Evolutionary conservation across 1,284 basidiomycete genomes (phyloP).

Genomic region (Athelia psychrophila): DNA sequence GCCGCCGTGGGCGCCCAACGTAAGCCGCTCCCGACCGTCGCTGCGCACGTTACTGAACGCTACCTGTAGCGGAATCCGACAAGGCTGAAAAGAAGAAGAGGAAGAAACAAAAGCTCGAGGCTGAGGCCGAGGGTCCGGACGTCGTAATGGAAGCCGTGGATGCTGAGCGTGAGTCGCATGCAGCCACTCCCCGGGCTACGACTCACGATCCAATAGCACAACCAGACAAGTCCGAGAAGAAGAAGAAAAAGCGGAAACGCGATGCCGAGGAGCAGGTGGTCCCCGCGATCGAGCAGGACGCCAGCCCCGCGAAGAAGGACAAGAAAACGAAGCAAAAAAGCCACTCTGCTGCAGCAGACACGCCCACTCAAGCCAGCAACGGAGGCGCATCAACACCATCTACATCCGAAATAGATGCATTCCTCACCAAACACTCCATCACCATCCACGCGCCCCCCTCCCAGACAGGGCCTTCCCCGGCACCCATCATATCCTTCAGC

Average conservation of each 20-base stretch:
- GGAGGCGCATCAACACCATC: conserved; percentile 20
- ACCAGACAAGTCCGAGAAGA: conserved; percentile 7
- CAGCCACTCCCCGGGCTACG: no score
- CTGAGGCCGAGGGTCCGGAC: conserved; percentile 1
- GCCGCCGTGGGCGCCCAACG: conserved; percentile 1
- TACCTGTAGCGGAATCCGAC: neutral
- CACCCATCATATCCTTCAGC: conserved; percentile 79
- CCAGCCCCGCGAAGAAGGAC: conserved; percentile 19
- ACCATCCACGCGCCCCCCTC: conserved; percentile 60
- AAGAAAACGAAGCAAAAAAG: conserved; percentile 25
- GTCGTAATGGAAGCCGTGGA: neutral
- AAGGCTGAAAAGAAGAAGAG: conserved; percentile 8
- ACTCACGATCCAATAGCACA: neutral
- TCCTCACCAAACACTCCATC: conserved; percentile 72
- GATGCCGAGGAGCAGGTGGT: conserved; percentile 12
- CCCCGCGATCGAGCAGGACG: conserved; percentile 4
- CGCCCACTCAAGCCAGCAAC: conserved; percentile 10
- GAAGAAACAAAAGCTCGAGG: conserved; percentile 19
- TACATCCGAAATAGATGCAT: conserved; percentile 51
- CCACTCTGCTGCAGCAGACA: conserved; percentile 5
- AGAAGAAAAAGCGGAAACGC: conserved; percentile 28
- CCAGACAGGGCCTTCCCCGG: conserved; percentile 36
- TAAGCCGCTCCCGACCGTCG: neutral
- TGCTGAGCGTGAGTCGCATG: neutral
- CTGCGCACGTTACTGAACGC: neutral